phyloP scores from a whole-genome alignment of 1,284 basidiomycete genomes.

The Ceratobasidium sp. region DNA sequence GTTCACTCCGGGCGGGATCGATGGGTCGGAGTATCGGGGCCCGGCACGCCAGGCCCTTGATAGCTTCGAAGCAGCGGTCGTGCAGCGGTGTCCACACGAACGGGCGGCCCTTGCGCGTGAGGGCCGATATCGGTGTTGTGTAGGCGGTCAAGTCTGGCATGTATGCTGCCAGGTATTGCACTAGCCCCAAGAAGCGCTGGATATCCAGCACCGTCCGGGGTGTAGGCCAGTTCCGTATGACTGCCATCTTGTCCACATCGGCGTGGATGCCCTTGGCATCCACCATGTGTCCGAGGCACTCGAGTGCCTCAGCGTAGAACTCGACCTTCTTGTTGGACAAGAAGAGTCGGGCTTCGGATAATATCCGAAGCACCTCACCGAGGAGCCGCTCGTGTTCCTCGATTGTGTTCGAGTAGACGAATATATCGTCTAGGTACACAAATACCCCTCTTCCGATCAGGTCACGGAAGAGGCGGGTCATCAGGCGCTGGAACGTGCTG shows the following conservation, averaged over 20 bases:
- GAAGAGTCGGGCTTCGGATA: constrained; percentile 54
- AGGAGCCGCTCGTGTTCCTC: constrained; percentile 58
- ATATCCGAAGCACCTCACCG: constrained; percentile 54
- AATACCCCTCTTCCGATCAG: constrained; percentile 52
- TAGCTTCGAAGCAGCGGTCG: constrained; percentile 58
- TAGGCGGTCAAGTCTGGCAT: constrained; percentile 56
- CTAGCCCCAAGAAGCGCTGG: constrained; percentile 60
- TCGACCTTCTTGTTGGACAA: constrained; percentile 54
- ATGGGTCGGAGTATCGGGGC: constrained; percentile 53
- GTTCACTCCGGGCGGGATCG: constrained; percentile 50
- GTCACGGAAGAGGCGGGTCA: constrained; percentile 56
- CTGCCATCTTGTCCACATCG: constrained; percentile 53
- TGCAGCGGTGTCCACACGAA: constrained; percentile 56
- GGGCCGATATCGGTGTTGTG: constrained; percentile 47
- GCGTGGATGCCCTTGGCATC: constrained; percentile 55
- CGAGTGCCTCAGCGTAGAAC: constrained; percentile 53
- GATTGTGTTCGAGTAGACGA: constrained; percentile 56
- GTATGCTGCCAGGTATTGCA: constrained; percentile 57
- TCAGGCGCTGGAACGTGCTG: too few relatives aligned
- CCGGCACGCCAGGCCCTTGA: constrained; percentile 56
- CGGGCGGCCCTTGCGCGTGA: constrained; percentile 51
- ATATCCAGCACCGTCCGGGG: constrained; percentile 58
- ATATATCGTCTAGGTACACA: constrained; percentile 50
- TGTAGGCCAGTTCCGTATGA: constrained; percentile 43
- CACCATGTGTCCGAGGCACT: constrained; percentile 56